phyloP scores from a whole-genome alignment of 495 filamentous ascomycete species.

The Neurospora sp. region DNA sequence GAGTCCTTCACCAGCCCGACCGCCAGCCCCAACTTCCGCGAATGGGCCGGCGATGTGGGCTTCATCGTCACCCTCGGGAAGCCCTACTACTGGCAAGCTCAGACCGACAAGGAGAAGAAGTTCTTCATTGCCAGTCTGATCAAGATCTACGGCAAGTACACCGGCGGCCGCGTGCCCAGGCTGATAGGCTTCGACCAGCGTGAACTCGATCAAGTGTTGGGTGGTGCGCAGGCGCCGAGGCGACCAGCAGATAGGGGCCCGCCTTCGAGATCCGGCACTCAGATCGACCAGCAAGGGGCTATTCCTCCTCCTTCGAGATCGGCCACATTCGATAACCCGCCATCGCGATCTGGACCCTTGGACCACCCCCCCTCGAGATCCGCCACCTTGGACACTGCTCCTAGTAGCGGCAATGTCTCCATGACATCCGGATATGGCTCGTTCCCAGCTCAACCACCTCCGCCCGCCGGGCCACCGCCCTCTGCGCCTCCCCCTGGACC shows the following conservation, averaged over 20 bases:
- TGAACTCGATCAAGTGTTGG: slow-evolving; percentile 63
- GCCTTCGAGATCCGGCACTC: not conserved
- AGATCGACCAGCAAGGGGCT: not conserved
- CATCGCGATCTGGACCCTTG: not conserved
- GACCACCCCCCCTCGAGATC: slow-evolving; percentile 9
- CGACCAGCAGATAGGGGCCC: slow-evolving; percentile 5
- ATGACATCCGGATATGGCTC: slow-evolving; percentile 17
- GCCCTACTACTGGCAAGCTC: slow-evolving; percentile 94
- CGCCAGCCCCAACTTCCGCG: slow-evolving; percentile 55
- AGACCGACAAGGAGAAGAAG: slow-evolving; percentile 87
- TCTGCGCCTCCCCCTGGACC: not conserved
- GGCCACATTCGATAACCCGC: not conserved
- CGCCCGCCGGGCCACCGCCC: slow-evolving; percentile 5
- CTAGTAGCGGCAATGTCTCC: slow-evolving; percentile 17
- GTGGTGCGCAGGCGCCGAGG: slow-evolving; percentile 24
- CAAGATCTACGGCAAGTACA: slow-evolving; percentile 95
- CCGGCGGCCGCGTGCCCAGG: slow-evolving; percentile 70
- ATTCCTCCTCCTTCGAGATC: not conserved
- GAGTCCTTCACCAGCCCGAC: slow-evolving; percentile 61
- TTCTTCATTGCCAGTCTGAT: slow-evolving; percentile 93
- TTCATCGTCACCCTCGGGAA: slow-evolving; percentile 88
- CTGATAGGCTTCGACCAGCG: slow-evolving; percentile 72
- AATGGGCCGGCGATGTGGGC: slow-evolving; percentile 70
- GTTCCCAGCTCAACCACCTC: not conserved
- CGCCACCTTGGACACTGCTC: slow-evolving; percentile 15